These are phyloP conservation scores for Moelleriella libera DNA, from an alignment of 2,329 filamentous ascomycete genomes.

Conservation along the genomic window DNA sequence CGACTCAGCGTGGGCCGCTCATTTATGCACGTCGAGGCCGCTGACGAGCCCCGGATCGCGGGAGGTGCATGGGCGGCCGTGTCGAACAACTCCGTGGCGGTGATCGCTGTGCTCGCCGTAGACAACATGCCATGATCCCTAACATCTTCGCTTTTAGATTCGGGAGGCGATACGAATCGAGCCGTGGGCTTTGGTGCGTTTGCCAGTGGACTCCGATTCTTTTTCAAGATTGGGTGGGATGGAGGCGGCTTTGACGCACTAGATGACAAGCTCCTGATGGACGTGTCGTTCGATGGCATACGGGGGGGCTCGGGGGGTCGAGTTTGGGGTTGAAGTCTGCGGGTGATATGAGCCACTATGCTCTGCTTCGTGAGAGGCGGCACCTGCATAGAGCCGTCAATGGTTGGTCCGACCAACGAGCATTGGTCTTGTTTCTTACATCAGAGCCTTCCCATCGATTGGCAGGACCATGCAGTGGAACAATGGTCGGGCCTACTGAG, in stretches of 20 bases:
- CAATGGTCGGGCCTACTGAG: constrained; percentile 41
- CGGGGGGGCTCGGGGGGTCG: constrained; percentile 5
- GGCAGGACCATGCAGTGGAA: constrained; percentile 37
- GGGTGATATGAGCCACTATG: constrained; percentile 10
- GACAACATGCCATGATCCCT: constrained; percentile 20
- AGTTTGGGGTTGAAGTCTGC: constrained; percentile 4
- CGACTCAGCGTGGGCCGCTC: neutral
- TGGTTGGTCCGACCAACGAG: neutral
- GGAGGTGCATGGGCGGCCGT: constrained; percentile 4
- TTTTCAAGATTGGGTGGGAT: constrained; percentile 45
- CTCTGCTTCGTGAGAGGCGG: constrained; percentile 15
- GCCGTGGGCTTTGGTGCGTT: constrained; percentile 43
- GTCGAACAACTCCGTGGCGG: constrained; percentile 15
- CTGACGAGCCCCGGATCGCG: constrained; percentile 5
- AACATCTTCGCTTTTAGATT: constrained; percentile 28
- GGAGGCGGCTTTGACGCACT: constrained; percentile 29
- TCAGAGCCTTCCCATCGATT: constrained; percentile 37
- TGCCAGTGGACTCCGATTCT: constrained; percentile 36
- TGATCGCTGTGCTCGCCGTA: constrained; percentile 23
- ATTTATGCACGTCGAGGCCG: constrained; percentile 17
- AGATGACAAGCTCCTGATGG: constrained; percentile 20
- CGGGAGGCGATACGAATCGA: constrained; percentile 42
- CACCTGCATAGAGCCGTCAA: constrained; percentile 8
- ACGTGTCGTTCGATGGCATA: constrained; percentile 8
- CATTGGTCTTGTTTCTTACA: constrained; percentile 15